These are phyloP conservation scores for Chalaropsis thielavioides DNA, from an alignment of 2,329 filamentous ascomycete genomes.

Conservation along the genomic window DNA sequence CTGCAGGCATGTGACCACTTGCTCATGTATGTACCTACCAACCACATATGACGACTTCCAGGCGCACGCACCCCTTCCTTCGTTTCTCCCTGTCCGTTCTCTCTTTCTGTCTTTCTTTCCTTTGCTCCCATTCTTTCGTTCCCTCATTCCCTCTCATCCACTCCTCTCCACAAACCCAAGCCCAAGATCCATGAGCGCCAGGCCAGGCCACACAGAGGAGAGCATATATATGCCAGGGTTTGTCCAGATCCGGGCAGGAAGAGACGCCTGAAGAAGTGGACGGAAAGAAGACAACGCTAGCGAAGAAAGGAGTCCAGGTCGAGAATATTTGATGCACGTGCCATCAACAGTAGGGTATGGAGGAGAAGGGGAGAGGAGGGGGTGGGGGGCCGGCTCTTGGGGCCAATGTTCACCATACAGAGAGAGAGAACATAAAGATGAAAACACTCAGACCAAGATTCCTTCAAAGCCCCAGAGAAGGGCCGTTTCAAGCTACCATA, in stretches of 20 bases:
- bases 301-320: neutral
- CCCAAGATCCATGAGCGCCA: neutral
- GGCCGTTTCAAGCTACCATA: neutral
- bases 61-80: neutral
- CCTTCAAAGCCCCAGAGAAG: conserved; percentile 5
- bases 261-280: neutral
- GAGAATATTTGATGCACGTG: neutral
- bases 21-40: conserved; percentile 4
- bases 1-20: neutral
- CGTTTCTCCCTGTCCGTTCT: neutral
- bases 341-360: neutral
- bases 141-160: neutral
- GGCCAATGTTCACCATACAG: neutral
- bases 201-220: neutral
- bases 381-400: neutral
- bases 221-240: neutral
- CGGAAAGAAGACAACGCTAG: neutral
- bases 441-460: conserved; percentile 4
- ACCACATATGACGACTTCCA: conserved; percentile 1
- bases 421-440: neutral
- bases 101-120: neutral
- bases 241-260: neutral
- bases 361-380: no score
- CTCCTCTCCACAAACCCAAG: neutral
- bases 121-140: neutral